Base-by-base conservation (phyloP, 257 asterid species). In the Rauvolfia tetraphylla region DNA sequence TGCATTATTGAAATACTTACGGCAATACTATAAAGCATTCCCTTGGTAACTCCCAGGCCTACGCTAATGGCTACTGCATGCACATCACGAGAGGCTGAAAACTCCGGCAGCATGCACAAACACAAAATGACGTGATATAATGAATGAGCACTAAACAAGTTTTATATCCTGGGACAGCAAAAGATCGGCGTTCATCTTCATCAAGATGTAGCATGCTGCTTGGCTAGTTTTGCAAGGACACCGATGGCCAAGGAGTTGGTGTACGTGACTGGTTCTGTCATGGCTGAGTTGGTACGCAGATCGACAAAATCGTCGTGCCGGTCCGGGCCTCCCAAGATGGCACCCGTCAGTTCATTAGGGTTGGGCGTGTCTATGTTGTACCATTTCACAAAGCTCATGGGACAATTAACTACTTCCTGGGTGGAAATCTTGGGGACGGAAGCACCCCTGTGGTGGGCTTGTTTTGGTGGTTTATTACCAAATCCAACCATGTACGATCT, bases 401-500 rank as follows among this genome's bases (percentile, higher is more conserved):
- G 68, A 68, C 98, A 93, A 74, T 36, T 78, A 2, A 91, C 78
- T 7, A 38, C 77, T 78, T 81, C 27, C 13, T 68, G 20, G 2
- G 79, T 29, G 6, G 86, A 18, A 78, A 85, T 68, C 54, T 0
- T 38, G 3, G 98, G 97, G n/a, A 93, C 91, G 3, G 98, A 93
- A 0, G 98, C 89, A n/a, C 98, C 98, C 79, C 97, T 80, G 44
- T 93, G 98, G 82, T 93, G 98, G 3, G 96, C 91, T 72, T 88
- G 97, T 61, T 34, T 82, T 14, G 98, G 98, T 36, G 96, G 93
- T 3, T 86, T 82, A 2, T 80, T 82, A 1, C 98, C 98, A 70
- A 91, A 93, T 23, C 98, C 98, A 11, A 91, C 98, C 98, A 93
- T 93, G 88, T 86, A 87, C 31, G 98, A 93, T 69, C 88, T 85